Evolutionary conservation across 441 rosid genomes (phyloP).

Genomic region (Arabidopsis lyrata): DNA sequence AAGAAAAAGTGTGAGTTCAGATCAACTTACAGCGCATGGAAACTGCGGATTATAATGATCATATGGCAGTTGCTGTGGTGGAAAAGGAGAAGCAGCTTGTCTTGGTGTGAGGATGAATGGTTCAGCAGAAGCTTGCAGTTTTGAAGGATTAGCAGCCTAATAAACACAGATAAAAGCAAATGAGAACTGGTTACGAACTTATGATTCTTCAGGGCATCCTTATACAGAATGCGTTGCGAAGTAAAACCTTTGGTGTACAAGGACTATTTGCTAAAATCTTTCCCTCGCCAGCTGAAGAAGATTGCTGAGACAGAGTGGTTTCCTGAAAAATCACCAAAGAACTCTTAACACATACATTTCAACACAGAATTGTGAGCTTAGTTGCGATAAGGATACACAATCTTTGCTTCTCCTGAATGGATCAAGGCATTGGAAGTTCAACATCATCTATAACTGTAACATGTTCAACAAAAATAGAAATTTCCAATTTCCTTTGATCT

Average conservation of each 20-base stretch:
- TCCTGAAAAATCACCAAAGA: slow-evolving; percentile 37
- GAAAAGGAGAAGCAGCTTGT: slow-evolving; percentile 34
- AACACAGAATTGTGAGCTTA: slow-evolving; percentile 17
- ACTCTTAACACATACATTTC: slow-evolving; percentile 11
- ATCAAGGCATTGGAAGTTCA: slow-evolving; percentile 7
- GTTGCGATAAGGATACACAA: slow-evolving; percentile 3
- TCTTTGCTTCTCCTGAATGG: slow-evolving; percentile 13
- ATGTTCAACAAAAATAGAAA: background rate
- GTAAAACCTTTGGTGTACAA: slow-evolving; percentile 37
- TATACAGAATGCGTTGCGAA: slow-evolving; percentile 8
- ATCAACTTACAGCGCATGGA: slow-evolving; percentile 30
- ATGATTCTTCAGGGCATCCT: slow-evolving; percentile 6
- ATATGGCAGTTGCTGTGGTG: slow-evolving; percentile 26
- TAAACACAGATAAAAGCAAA: slow-evolving; percentile 16
- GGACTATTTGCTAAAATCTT: slow-evolving; percentile 32
- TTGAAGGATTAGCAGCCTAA: slow-evolving; percentile 35
- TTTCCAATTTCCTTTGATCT: slow-evolving; percentile 12
- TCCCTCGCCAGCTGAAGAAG: slow-evolving; percentile 34
- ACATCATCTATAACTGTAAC: slow-evolving; percentile 1
- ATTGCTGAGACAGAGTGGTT: slow-evolving; percentile 25
- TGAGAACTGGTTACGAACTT: background rate
- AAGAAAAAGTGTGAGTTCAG: slow-evolving; percentile 18
- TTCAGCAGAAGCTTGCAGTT: slow-evolving; percentile 36
- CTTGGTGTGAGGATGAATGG: slow-evolving; percentile 37
- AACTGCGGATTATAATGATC: slow-evolving; percentile 14